A percentile compares a stretch with the other conserved stretches of the same genome.
These are phyloP conservation scores for Penicillium canescens DNA, from an alignment of 495 filamentous ascomycete genomes.

Conservation along the genomic window DNA sequence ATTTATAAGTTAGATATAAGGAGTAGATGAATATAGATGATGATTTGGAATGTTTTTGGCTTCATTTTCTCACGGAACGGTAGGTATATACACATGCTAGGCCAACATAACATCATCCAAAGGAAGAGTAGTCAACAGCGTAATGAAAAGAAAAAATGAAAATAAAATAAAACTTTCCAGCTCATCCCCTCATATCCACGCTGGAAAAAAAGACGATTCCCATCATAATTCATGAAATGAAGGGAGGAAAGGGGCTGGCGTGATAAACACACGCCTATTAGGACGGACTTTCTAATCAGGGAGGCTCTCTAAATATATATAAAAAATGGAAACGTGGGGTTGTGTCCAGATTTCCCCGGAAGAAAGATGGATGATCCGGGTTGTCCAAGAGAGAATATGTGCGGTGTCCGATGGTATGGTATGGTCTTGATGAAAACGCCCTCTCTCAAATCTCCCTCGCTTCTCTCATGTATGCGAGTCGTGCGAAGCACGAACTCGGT, in stretches of 20 bases:
- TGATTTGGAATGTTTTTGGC: conserved; percentile 20
- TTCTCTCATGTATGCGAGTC: neutral
- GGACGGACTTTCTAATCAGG: conserved; percentile 20
- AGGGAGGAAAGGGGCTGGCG: conserved; percentile 9
- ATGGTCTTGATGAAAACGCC: conserved; percentile 1
- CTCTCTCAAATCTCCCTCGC: neutral
- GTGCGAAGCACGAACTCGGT: neutral
- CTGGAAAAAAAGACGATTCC: conserved; percentile 16
- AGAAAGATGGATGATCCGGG: neutral
- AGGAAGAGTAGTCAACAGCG: neutral
- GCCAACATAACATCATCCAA: neutral
- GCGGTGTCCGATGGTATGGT: conserved; percentile 4
- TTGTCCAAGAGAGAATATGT: conserved; percentile 2
- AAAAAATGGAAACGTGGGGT: conserved; percentile 8
- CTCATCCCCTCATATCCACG: conserved; percentile 7
- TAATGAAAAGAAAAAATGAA: conserved; percentile 4
- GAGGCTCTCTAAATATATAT: conserved; percentile 28
- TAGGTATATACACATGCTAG: conserved; percentile 20
- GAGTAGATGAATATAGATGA: too few species aligned
- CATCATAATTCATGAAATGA: conserved; percentile 29
- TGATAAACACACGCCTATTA: conserved; percentile 19
- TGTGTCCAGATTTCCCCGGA: conserved; percentile 11
- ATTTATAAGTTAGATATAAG: too few species aligned
- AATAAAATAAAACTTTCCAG: conserved; percentile 10
- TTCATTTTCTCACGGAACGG: conserved; percentile 7